These are phyloP conservation scores for Bruguiera parviflora DNA, from an alignment of 345 rosid genomes.

Conservation along the genomic window DNA sequence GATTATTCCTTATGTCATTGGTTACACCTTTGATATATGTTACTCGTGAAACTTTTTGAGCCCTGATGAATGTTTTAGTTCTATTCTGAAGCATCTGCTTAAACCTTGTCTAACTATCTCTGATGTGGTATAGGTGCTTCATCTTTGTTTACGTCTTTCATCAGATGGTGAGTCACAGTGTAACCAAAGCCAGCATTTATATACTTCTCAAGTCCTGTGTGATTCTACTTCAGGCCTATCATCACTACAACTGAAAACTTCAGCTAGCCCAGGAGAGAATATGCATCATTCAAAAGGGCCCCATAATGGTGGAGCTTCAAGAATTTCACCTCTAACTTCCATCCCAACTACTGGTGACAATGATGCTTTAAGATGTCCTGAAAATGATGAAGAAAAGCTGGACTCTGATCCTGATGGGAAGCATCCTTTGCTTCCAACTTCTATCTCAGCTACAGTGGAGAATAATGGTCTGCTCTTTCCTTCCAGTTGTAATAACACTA, in stretches of 20 bases:
- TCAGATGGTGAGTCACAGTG: conserved; percentile 28
- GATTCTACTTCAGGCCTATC: conserved; percentile 14
- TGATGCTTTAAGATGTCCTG: conserved; percentile 6
- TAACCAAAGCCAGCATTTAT: conserved; percentile 18
- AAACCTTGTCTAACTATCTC: neutral
- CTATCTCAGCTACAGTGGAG: conserved; percentile 8
- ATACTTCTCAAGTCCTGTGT: conserved; percentile 9
- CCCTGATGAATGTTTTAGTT: neutral
- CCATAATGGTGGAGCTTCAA: neutral
- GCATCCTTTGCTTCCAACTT: conserved; percentile 11
- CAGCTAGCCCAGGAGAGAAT: conserved; percentile 13
- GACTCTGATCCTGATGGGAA: conserved; percentile 4
- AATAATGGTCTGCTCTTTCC: conserved; percentile 11
- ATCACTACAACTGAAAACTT: conserved; percentile 22
- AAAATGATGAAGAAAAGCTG: conserved; percentile 6
- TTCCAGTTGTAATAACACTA: conserved; percentile 1
- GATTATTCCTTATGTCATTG: too few species aligned
- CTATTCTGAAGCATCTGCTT: neutral
- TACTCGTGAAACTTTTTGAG: neutral
- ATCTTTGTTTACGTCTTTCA: conserved; percentile 38
- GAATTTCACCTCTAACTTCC: conserved; percentile 13
- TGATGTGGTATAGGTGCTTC: conserved; percentile 32
- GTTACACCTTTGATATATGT: too few species aligned
- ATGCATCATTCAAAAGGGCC: conserved; percentile 7
- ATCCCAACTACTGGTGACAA: conserved; percentile 11